These are phyloP conservation scores for Fusarium sp. DNA, from an alignment of 2,329 filamentous ascomycete species.

Conservation along the genomic window DNA sequence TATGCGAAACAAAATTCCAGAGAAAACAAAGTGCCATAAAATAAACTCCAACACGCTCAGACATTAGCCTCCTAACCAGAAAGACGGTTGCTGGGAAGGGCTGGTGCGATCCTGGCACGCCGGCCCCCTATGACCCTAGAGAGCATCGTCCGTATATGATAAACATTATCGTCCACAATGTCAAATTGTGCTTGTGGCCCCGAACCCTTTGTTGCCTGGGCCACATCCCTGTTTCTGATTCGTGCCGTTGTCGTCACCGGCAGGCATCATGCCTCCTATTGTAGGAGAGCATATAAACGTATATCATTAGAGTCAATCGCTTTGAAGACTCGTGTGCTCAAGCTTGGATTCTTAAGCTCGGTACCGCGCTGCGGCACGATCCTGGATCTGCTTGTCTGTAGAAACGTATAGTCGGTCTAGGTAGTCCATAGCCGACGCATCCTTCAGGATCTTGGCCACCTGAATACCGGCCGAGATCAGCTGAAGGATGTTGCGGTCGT, in stretches of 20 bases:
- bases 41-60: constrained; percentile 42
- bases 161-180: constrained; percentile 45
- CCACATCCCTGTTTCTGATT: constrained; percentile 40
- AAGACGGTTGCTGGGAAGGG: constrained; percentile 32
- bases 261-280: constrained; percentile 38
- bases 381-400: constrained; percentile 81
- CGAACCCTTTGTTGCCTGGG: constrained; percentile 12
- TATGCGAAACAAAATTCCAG: constrained; percentile 6
- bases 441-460: constrained; percentile 86
- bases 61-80: constrained; percentile 33
- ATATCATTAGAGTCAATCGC: constrained; percentile 42
- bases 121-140: constrained; percentile 13
- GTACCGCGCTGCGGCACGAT: constrained; percentile 58
- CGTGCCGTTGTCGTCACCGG: constrained; percentile 40
- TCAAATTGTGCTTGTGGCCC: constrained; percentile 30
- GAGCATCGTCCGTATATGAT: constrained; percentile 35
- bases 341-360: constrained; percentile 41
- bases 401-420: constrained; percentile 82
- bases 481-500: constrained; percentile 88
- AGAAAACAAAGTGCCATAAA: constrained; percentile 24
- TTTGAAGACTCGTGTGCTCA: constrained; percentile 33
- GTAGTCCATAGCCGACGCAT: constrained; percentile 83
- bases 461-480: constrained; percentile 87
- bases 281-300: constrained; percentile 39
- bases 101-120: constrained; percentile 22